Evolutionary conservation across 805 yeast species (phyloP), one percentile per base, ranked within the genome.

Genomic region (Lipomyces starkeyi): DNA sequence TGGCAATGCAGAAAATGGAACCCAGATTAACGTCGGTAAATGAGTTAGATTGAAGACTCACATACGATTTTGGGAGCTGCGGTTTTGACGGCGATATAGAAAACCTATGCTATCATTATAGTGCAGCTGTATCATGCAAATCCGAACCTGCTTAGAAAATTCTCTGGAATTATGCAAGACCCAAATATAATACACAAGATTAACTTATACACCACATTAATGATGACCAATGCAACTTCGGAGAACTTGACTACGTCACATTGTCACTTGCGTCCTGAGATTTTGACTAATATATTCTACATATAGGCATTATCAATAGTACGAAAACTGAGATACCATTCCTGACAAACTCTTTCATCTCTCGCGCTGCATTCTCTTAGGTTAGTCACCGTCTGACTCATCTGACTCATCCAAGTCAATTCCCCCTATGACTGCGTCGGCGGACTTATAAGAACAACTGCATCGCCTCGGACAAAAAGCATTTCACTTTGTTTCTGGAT

Each of bases 381-480:
- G 43, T 13, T 37, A 37, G 9, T n/a, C 20, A 6, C 5, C 9
- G 22, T 43, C 49, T 43, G 49, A 43, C 20, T n/a, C 49, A n/a
- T 43, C 49, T 43, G 49, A 43, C 20, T n/a, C 49, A n/a, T 43
- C 49, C 11, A 17, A 57, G 25, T 56, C 37, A 43, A 7, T 43
- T 5, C 9, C 22, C 17, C 13, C 34, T 53, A 68, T 49, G 71
- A 35, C 22, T 55, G 60, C 37, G 55, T 40, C 11, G 73, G 74
- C 4, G 88, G 83, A 63, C 90, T 87, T 63, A 95, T 88, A 73
- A 93, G 84, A 61, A 96, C 91, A 57, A 95, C 98, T 2, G 96
- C 88, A 80, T 95, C 99, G n/a, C 99, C 99, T 81, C 99, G 88
- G 17, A 95, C 93, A 80, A 94, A 94, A 56, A 95, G 88, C 93